Conservation (phyloP, 225 moss, liverwort and hornwort genomes). For the Bryum argenteum region DNA sequence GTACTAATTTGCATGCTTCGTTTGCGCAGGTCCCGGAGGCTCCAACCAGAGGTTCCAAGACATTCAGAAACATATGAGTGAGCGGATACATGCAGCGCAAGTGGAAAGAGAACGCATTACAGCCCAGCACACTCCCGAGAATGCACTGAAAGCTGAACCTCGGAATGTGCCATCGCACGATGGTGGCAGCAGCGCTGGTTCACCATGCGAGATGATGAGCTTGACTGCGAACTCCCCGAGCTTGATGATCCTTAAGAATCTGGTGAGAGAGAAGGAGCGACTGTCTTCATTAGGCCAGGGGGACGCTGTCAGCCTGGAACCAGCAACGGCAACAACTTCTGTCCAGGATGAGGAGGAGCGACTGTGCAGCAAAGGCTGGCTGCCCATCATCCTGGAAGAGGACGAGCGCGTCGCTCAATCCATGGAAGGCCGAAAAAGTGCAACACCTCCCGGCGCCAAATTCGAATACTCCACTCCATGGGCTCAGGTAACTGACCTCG, state of each 20-base stretch:
- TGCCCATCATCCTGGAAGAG: slow-evolving; percentile 84
- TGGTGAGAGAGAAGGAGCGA: slow-evolving; percentile 57
- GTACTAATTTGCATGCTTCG: too few relatives aligned
- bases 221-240: slow-evolving; percentile 43
- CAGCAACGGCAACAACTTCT: slow-evolving; percentile 5
- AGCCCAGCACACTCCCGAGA: slow-evolving; percentile 45
- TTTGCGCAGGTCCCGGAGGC: too few relatives aligned
- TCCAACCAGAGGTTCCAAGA: slow-evolving; percentile 52
- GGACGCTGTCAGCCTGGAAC: too few relatives aligned
- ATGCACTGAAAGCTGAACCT: slow-evolving; percentile 19
- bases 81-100: slow-evolving; percentile 50
- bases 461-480: slow-evolving; percentile 29
- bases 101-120: slow-evolving; percentile 48
- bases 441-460: slow-evolving; percentile 28
- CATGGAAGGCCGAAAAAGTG: slow-evolving; percentile 34
- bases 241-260: slow-evolving; percentile 43
- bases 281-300: slow-evolving; percentile 30
- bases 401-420: slow-evolving; percentile 59
- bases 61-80: slow-evolving; percentile 56
- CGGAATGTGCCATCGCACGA: neutral
- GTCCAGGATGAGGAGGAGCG: slow-evolving; percentile 45
- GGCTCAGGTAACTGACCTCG: slow-evolving; percentile 28
- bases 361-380: slow-evolving; percentile 77
- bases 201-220: slow-evolving; percentile 34
- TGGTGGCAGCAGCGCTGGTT: neutral